Evolutionary conservation across 768 basidiomycete genomes (phyloP), one percentile per base, ranked within the genome.

Genomic region (Trametes cingulata): DNA sequence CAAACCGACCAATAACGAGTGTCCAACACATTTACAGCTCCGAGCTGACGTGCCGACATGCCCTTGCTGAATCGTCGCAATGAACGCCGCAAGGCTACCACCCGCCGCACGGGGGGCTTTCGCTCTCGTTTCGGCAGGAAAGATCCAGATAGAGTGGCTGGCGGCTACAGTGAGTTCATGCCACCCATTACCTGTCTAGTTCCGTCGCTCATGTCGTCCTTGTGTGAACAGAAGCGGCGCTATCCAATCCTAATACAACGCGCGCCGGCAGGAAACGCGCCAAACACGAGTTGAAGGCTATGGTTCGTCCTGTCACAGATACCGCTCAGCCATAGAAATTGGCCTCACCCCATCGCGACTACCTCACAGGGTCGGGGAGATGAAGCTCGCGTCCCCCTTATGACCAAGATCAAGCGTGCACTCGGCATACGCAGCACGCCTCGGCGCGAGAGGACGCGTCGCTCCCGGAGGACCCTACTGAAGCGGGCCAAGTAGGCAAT

Each of bases 161-260:
- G 75, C 33, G 81, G 81, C 33, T 77, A 78, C 68, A 80, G 81
- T 81, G 67, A 67, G 80, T 68, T 19, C 52, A 46, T 40, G 24
- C 37, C 27, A 17, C 12, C 13, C 13, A 25, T 37, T 19, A 33
- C n/a, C 46, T 42, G 51, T 54, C 29, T 35, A 39, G 36, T 20
- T 46, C 33, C 19, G 46, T 49, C 43, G 14, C 42, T 50, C 7
- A 45, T 27, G 41, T 19, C 68, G 56, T 56, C 49, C n/a, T 68
- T 25, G 8, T 58, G 47, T 25, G 36, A 47, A 20, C 65, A 81
- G 79, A 78, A 71, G 78, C 80, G 35, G 79, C 82, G 2, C 71
- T 82, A 5, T 57, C 77, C n/a, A 84, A 82, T 63, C 80, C 83
- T 2, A 79, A 81, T 50, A 82, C 81, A 7, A 80, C 79, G 4